Conservation (phyloP, 176 grass and related monocot species). For the Aegilops bicornis region DNA sequence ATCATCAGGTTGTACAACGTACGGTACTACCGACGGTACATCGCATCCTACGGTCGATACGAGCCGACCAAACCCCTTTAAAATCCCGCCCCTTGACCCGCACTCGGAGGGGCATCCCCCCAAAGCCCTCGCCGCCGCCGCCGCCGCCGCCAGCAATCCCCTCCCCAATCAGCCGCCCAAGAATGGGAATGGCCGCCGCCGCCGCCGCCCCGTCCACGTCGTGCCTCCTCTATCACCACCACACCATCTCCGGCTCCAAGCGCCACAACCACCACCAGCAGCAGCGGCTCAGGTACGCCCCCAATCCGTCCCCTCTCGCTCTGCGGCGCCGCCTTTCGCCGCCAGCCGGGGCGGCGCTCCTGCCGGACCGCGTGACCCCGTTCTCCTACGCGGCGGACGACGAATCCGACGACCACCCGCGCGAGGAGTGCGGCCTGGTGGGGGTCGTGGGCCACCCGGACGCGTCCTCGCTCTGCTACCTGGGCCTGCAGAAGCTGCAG, state of each 20-base stretch:
- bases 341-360: slow-evolving; percentile 12
- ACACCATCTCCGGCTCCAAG: not conserved
- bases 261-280: not conserved
- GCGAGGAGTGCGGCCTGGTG: slow-evolving; percentile 78
- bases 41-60: slow-evolving; percentile 34
- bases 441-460: slow-evolving; percentile 65
- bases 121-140: not conserved
- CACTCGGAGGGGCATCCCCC: not conserved
- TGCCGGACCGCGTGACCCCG: slow-evolving; percentile 24
- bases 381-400: slow-evolving; percentile 23
- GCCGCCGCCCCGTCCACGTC: not conserved
- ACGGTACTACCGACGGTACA: not conserved
- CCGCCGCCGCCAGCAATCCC: not conserved
- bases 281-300: not conserved
- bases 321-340: slow-evolving; percentile 7
- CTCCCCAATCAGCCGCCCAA: not conserved
- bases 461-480: slow-evolving; percentile 56
- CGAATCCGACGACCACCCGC: slow-evolving; percentile 51
- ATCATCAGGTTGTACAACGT: not conserved
- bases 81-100: slow-evolving; percentile 39
- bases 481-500: slow-evolving; percentile 73
- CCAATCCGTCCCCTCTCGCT: slow-evolving; percentile 1
- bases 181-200: slow-evolving; percentile 27
- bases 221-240: slow-evolving; percentile 20
- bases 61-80: slow-evolving; percentile 21